Base-by-base conservation (phyloP, 1,284 basidiomycete genomes). In the Amylostereum areolatum region DNA sequence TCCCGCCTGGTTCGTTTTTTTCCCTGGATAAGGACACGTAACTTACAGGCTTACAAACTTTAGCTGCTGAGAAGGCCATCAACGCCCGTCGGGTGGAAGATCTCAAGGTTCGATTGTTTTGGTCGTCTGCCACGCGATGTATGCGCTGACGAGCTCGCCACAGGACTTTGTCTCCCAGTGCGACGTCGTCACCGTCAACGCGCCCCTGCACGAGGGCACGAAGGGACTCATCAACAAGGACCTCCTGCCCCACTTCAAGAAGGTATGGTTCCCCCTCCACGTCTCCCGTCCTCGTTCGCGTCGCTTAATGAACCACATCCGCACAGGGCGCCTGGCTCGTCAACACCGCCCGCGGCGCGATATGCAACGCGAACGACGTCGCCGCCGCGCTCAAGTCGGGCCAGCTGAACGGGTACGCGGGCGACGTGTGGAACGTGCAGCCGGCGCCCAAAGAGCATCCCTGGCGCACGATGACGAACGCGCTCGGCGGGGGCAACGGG, bases 311-410 rank as follows among this genome's bases (percentile, higher is more conserved):
- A n/a, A n/a, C n/a, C n/a, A n/a, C n/a, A n/a, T n/a, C n/a, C n/a
- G n/a, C n/a, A n/a, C n/a, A n/a, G 59, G 83, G 83, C 43, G 77
- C 87, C 24, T 94, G 88, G 87, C 78, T 95, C 58, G 83, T 96
- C 65, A 95, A 96, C 79, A 95, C 92, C 31, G 93, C 92, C 43
- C 89, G 92, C 59, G 94, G 93, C 41, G 94, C 94, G 46, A 93
- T 97, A 62, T 90, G 86, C 66, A 85, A 92, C 69, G 83, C 84
- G 54, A 77, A 90, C 54, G 91, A 83, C 43, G 83, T 97, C 51
- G 83, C 83, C 10, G 81, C 69, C 1, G 92, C 93, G 9, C 68
- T 97, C 54, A 78, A 81, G 68, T 82, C 75, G 47, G 94, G 94
- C 12, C 88, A 90, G 44, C 65, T 95, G 52, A 66, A 70, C 52